Evolutionary conservation across 106 monocot species (phyloP), one percentile per base, ranked within the genome.

Genomic region (Dioscorea alata): DNA sequence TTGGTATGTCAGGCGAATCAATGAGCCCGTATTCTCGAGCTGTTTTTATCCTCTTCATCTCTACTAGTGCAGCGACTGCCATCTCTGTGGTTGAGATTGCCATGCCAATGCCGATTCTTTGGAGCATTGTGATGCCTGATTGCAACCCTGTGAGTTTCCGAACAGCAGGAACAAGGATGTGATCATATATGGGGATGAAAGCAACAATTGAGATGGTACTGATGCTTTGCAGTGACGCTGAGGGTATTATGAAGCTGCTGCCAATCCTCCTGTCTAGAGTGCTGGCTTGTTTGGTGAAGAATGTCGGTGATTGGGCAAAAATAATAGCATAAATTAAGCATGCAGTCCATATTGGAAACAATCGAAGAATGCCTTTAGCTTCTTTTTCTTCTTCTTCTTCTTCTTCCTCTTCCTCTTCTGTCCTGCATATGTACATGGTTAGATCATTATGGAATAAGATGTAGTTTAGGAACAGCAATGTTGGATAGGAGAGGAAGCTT

Each of bases 31-130:
- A 73, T 8, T 73, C 78, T 57, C 23, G 67, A 0, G 73, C 79
- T 12, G 31, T 64, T 49, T 57, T 57, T 20, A 79, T 61, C 62
- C 79, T 79, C 57, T 69, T 73, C 8, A 23, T 59, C 50, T 70
- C 67, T 15, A 86, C 79, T 12, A 76, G 24, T 31, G 79, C 42
- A 5, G 42, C 6, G 4, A 42, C 42, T 10, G 10, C 42, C 42
- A 42, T 42, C 42, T 8, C 6, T 15, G 70, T 28, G 2, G 69
- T 33, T 1, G 82, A 81, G 4, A 86, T 49, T 5, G 73, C 16
- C 72, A 86, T 73, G 8, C 86, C 86, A 9, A 68, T 53, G 12
- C 86, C 82, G 34, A 86, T 86, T 23, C 85, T 74, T 57, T 86
- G 81, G 4, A 86, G 81, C 67, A 78, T 50, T 1, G 86, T 86